Conservation (phyloP, 2,329 filamentous ascomycete genomes). For the Colletotrichum costaricense region DNA sequence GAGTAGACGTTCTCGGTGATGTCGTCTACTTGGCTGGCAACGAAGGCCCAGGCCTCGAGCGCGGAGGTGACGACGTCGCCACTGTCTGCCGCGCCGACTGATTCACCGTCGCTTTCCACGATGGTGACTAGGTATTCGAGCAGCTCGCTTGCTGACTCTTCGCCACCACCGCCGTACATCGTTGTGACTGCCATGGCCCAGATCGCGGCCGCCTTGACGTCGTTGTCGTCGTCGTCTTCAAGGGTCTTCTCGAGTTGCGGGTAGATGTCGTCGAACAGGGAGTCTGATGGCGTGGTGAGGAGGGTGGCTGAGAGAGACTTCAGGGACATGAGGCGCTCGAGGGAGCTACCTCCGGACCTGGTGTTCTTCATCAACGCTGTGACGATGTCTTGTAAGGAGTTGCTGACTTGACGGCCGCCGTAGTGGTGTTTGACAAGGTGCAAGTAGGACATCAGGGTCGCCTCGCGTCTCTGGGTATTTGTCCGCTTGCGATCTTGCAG, state of each 20-base stretch:
- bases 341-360: slow-evolving; percentile 74
- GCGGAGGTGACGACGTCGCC: slow-evolving; percentile 78
- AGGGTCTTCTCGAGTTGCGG: slow-evolving; percentile 70
- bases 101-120: slow-evolving; percentile 81
- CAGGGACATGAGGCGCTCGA: slow-evolving; percentile 77
- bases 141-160: slow-evolving; percentile 75
- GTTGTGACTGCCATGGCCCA: slow-evolving; percentile 78
- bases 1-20: slow-evolving; percentile 76
- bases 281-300: slow-evolving; percentile 73
- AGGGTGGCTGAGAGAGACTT: slow-evolving; percentile 79
- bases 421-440: slow-evolving; percentile 77
- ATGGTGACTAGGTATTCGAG: slow-evolving; percentile 84
- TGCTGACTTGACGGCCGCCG: slow-evolving; percentile 70
- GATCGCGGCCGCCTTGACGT: slow-evolving; percentile 78
- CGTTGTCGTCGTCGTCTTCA: slow-evolving; percentile 72
- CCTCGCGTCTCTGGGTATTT: slow-evolving; percentile 77
- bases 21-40: slow-evolving; percentile 82
- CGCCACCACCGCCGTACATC: slow-evolving; percentile 79
- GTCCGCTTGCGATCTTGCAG: slow-evolving; percentile 82
- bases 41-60: slow-evolving; percentile 81
- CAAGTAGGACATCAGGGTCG: slow-evolving; percentile 69
- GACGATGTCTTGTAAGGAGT: slow-evolving; percentile 70
- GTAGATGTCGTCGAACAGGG: slow-evolving; percentile 72
- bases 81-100: slow-evolving; percentile 77
- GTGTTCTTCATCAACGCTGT: slow-evolving; percentile 76